Evolutionary conservation across 2,329 filamentous ascomycete species (phyloP).

Genomic region (Byssothecium circinans): DNA sequence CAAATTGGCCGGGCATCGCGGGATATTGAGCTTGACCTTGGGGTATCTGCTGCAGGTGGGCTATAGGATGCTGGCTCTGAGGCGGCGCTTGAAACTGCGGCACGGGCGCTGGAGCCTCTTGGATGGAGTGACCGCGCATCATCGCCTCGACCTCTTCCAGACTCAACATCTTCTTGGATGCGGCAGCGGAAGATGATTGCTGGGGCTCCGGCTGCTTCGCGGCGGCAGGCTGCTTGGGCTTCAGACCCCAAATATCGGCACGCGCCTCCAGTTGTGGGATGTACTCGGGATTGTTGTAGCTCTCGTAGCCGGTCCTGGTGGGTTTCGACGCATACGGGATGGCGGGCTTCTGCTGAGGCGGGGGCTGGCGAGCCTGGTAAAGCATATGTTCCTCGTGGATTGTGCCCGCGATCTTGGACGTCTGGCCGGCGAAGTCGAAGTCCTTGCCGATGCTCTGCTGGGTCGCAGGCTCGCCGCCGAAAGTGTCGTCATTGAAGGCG

Average conservation of each 20-base stretch:
- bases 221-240: conserved; percentile 58
- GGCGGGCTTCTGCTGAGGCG: conserved; percentile 50
- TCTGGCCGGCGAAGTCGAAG: conserved; percentile 95
- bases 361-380: conserved; percentile 73
- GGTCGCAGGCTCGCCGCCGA: conserved; percentile 57
- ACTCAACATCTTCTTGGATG: conserved; percentile 81
- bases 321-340: conserved; percentile 58
- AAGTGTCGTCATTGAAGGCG: conserved; percentile 96
- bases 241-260: conserved; percentile 86
- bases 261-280: conserved; percentile 91
- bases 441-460: conserved; percentile 74
- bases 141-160: conserved; percentile 95
- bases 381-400: conserved; percentile 90
- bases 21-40: conserved; percentile 34
- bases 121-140: conserved; percentile 72
- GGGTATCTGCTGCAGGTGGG: conserved; percentile 29
- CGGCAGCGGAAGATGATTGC: conserved; percentile 28
- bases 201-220: conserved; percentile 31
- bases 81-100: conserved; percentile 24
- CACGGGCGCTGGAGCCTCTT: conserved; percentile 28
- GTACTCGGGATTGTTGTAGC: conserved; percentile 80
- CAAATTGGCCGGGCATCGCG: conserved; percentile 48
- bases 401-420: conserved; percentile 80
- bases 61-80: conserved; percentile 21
- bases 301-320: conserved; percentile 82